These are phyloP conservation scores for Pichia sp. DNA, from an alignment of 1,139 yeast genomes.

Conservation along the genomic window DNA sequence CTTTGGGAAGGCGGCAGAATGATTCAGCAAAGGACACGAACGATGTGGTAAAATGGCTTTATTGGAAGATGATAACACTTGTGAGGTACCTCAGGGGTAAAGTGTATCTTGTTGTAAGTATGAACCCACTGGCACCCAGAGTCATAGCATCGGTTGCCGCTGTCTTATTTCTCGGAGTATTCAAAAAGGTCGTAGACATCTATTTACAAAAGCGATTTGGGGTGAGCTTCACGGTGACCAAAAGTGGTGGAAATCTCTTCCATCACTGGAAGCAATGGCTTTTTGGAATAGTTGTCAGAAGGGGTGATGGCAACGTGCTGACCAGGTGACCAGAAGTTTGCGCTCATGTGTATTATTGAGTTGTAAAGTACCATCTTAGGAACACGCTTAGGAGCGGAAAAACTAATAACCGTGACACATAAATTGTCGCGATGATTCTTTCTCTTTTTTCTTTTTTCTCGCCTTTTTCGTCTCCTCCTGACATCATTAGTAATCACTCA, in stretches of 20 bases:
- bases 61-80: constrained; percentile 6
- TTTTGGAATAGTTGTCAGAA: not conserved
- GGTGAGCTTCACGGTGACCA: not conserved
- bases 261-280: not conserved
- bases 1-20: not conserved
- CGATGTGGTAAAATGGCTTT: constrained; percentile 1
- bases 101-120: not conserved
- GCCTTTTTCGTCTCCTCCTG: not conserved
- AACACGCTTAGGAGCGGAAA: too few relatives aligned
- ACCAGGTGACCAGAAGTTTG: not conserved
- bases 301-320: not conserved
- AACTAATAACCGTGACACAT: not conserved
- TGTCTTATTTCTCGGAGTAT: constrained; percentile 5
- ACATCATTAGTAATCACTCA: not conserved
- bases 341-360: not conserved
- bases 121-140: not conserved
- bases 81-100: constrained; percentile 3
- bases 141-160: constrained; percentile 1
- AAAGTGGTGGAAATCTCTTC: not conserved
- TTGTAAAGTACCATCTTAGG: too few relatives aligned
- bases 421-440: not conserved
- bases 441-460: not conserved
- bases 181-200: constrained; percentile 7
- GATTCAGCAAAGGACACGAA: not conserved
- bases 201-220: constrained; percentile 1